Evolutionary conservation across 768 basidiomycete species (phyloP).

Genomic region (Leccinum uliginosum): DNA sequence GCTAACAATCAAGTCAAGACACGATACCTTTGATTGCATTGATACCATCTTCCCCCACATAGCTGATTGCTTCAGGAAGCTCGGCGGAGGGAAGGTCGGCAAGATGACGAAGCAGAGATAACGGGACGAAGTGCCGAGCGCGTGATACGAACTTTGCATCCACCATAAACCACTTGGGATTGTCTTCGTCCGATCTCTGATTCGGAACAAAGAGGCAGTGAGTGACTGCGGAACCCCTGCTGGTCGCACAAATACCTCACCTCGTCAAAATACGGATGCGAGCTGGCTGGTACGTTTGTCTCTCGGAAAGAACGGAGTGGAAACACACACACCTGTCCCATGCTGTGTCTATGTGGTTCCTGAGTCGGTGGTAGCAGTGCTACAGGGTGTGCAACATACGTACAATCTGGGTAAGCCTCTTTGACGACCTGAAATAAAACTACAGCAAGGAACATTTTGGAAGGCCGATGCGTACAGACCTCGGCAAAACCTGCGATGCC

Average conservation of each 20-base stretch:
- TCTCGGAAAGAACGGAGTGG: neutral
- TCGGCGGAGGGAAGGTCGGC: conserved; percentile 36
- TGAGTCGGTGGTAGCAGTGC: conserved; percentile 6
- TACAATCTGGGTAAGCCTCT: conserved; percentile 89
- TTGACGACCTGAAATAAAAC: conserved; percentile 53
- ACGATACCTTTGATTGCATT: conserved; percentile 59
- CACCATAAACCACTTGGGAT: conserved; percentile 94
- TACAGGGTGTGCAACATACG: conserved; percentile 26
- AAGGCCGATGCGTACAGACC: conserved; percentile 36
- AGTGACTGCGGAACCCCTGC: neutral
- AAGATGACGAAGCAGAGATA: conserved; percentile 68
- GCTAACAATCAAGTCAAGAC: neutral
- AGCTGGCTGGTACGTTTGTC: conserved; percentile 28
- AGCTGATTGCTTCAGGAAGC: conserved; percentile 54
- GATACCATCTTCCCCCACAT: conserved; percentile 60
- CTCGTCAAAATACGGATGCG: conserved; percentile 78
- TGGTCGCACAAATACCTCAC: conserved; percentile 36
- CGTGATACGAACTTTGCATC: conserved; percentile 66
- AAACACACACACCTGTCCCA: conserved; percentile 71
- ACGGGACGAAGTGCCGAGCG: conserved; percentile 69
- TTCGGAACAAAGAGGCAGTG: neutral
- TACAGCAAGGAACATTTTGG: conserved; percentile 3
- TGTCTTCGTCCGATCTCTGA: conserved; percentile 72
- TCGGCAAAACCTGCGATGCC: conserved; percentile 81
- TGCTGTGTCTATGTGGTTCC: conserved; percentile 61